A percentile compares a stretch with the other conserved stretches of the same genome.
Conservation (phyloP, 331 rosid genomes). For the Quercus phellos region DNA sequence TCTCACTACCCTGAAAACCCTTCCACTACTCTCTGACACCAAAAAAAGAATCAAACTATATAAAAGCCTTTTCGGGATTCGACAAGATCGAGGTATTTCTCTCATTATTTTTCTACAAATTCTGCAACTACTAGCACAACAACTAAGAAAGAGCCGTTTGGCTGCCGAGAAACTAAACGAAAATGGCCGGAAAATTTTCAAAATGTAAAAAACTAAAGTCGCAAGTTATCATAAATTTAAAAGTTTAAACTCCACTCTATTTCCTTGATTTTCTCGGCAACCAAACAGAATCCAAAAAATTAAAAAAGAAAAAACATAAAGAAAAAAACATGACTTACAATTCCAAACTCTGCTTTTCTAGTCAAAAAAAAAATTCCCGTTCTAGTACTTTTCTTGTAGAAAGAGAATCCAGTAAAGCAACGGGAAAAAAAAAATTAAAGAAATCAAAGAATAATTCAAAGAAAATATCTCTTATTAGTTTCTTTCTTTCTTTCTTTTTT, state of each 20-base stretch:
- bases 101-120: background rate
- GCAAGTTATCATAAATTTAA: background rate
- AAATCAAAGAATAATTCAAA: background rate
- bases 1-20: constrained; percentile 13
- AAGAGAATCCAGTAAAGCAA: constrained; percentile 3
- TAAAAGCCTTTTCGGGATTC: background rate
- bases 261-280: constrained; percentile 22
- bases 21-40: background rate
- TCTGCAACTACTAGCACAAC: background rate
- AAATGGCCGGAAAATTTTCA: background rate
- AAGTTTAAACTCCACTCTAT: background rate
- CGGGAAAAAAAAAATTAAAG: background rate
- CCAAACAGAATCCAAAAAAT: constrained; percentile 17
- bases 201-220: background rate
- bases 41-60: constrained; percentile 2
- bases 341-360: constrained; percentile 6
- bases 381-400: background rate
- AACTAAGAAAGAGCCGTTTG: background rate
- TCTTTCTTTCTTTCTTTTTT: constrained; percentile 16
- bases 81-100: constrained; percentile 9
- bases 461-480: background rate
- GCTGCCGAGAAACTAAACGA: background rate
- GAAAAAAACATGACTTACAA: constrained; percentile 18
- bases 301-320: background rate
- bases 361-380: constrained; percentile 29